Evolutionary conservation across 441 rosid genomes (phyloP).

Genomic region (Adansonia gregorii): DNA sequence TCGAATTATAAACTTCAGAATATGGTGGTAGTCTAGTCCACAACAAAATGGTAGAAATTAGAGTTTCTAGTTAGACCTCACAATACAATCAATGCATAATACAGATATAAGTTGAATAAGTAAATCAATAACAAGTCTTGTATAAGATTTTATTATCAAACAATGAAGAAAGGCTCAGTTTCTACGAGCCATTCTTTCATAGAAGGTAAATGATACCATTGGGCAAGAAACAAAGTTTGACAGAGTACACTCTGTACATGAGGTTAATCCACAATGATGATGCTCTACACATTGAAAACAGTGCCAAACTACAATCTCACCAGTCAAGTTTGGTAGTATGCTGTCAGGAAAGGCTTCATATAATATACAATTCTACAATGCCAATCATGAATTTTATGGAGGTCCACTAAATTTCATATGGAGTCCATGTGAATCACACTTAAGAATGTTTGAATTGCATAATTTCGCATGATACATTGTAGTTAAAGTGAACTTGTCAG

Average conservation of each 20-base stretch:
- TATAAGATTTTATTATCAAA: background rate
- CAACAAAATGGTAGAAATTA: background rate
- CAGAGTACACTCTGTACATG: background rate
- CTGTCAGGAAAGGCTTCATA: background rate
- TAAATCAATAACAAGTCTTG: background rate
- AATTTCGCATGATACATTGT: background rate
- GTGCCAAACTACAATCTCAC: constrained; percentile 1
- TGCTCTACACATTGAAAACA: background rate
- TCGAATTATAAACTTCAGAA: constrained; percentile 3
- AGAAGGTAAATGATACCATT: background rate
- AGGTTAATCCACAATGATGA: background rate
- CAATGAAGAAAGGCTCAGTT: background rate
- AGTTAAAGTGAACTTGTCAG: background rate
- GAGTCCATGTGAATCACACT: background rate
- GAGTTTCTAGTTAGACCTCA: background rate
- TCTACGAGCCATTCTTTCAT: background rate
- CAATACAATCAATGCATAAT: background rate
- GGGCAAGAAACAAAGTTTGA: background rate
- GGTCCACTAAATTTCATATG: background rate
- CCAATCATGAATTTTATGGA: background rate
- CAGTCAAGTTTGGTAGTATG: background rate
- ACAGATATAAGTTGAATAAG: constrained; percentile 1
- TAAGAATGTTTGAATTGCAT: background rate
- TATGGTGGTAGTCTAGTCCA: constrained; percentile 15
- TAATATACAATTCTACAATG: background rate